These are phyloP conservation scores for Holtermanniella nyarrowii DNA, from an alignment of 768 basidiomycete species.

Conservation along the genomic window DNA sequence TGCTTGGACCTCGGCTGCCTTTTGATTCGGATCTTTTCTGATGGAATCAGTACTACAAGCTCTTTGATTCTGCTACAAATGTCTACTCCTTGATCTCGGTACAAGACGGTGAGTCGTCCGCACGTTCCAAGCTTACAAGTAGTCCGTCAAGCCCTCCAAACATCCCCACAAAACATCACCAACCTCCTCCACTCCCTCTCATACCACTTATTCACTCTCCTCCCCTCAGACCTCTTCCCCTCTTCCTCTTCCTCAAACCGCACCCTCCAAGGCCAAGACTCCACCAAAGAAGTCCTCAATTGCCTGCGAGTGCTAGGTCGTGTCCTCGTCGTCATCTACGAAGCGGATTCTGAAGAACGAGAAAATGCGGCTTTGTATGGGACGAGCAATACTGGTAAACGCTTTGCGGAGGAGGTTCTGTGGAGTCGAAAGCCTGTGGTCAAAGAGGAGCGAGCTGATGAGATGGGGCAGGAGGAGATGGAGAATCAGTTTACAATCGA, in stretches of 20 bases:
- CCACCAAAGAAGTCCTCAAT: conserved; percentile 72
- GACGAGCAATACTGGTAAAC: conserved; percentile 45
- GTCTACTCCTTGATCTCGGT: conserved; percentile 81
- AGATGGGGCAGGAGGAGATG: conserved; percentile 6
- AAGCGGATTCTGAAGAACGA: conserved; percentile 43
- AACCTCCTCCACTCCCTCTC: conserved; percentile 66
- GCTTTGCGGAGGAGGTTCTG: conserved; percentile 68
- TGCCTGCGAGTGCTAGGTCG: conserved; percentile 83
- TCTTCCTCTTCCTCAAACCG: conserved; percentile 49
- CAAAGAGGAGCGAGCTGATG: conserved; percentile 48
- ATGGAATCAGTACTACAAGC: conserved; percentile 55
- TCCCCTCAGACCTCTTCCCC: conserved; percentile 28
- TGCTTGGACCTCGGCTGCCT: conserved; percentile 1
- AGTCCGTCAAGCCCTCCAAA: conserved; percentile 73
- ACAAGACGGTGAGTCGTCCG: conserved; percentile 58
- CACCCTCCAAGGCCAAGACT: conserved; percentile 67
- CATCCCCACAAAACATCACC: conserved; percentile 76
- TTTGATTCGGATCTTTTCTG: conserved; percentile 4
- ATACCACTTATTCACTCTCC: conserved; percentile 34
- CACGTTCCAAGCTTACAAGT: background rate
- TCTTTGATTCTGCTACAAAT: conserved; percentile 83
- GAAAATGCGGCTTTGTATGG: conserved; percentile 39
- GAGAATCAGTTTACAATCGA: conserved; percentile 33
- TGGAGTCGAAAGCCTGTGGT: conserved; percentile 50
- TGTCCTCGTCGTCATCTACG: conserved; percentile 77